Base-by-base conservation (phyloP, 805 yeast species). In the Suhomyces sp. region DNA sequence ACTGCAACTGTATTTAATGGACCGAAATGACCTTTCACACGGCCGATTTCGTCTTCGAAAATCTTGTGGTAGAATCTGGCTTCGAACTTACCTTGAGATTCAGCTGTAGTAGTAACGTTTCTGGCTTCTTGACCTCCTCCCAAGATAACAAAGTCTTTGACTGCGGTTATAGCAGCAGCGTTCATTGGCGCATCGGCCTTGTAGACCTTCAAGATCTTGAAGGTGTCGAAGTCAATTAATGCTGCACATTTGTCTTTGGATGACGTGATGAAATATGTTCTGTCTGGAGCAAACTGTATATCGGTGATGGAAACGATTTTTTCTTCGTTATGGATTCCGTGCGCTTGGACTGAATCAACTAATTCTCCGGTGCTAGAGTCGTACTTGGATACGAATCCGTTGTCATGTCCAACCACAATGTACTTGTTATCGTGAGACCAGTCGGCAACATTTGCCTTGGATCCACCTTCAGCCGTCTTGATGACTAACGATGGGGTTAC, bases 121-220 rank as follows among this genome's bases (percentile, higher is more conserved):
- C 91, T 85, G 40, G 99, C 98, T 64, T 91, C 98, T 78, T 94
- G 98, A 84, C 99, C 99, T 76, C 99, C 99, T 49, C 98, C 99
- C 56, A 94, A 79, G 47, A 94, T 86, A 56, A 94, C 87, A 67
- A 86, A 93, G 66, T 94, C 93, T 75, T 94, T 94, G 52, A 85
- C 78, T 22, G 98, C 96, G 13, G 99, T 92, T 60, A 94, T 87
- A 58, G 96, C 86, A 17, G 98, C 98, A 35, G 96, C 83, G 78
- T 94, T 94, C 80, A 94, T 80, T 53, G 98, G 97, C 49, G 96
- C 91, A 68, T 91, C 97, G 5, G 97, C 85, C 60, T 79, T 82
- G 71, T 79, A 94, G 19, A 82, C 83, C 73, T 92, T 91, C 69
- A 88, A 71, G 48, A 84, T 66, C 57, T 84, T 80, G 55, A 94